Percentiles rank a stretch among this genome's conserved stretches.
These are phyloP conservation scores for Phytophthora idaei DNA, from an alignment of 352 stramenopile genomes.

Conservation along the genomic window DNA sequence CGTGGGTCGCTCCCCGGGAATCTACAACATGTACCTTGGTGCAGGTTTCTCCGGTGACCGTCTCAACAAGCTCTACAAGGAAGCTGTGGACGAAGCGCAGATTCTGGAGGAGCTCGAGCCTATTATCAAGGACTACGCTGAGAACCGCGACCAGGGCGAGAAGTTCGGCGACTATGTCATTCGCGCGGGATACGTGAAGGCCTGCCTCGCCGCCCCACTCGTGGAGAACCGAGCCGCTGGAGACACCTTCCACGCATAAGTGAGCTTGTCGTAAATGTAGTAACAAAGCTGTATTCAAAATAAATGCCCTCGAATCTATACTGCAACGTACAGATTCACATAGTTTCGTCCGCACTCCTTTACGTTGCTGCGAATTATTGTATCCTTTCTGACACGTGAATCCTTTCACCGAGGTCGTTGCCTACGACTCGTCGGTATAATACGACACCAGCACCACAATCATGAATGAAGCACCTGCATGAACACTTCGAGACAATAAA, in stretches of 20 bases:
- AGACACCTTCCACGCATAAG: conserved; percentile 69
- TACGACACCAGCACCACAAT: no score
- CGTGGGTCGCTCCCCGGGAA: conserved; percentile 95
- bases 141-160: conserved; percentile 65
- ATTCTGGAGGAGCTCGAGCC: conserved; percentile 74
- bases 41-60: conserved; percentile 78
- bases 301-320: conserved; percentile 2
- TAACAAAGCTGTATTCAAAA: conserved; percentile 17
- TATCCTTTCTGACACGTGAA: no score
- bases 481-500: no score
- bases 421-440: no score
- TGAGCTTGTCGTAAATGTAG: conserved; percentile 17
- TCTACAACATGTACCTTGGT: conserved; percentile 97
- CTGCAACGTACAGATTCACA: no score
- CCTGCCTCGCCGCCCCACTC: conserved; percentile 63
- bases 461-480: no score
- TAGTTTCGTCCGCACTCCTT: no score
- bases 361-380: no score
- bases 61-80: conserved; percentile 87
- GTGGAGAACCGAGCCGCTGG: conserved; percentile 66
- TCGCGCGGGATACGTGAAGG: conserved; percentile 71
- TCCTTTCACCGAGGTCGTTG: no score
- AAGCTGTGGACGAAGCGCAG: conserved; percentile 76
- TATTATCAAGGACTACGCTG: conserved; percentile 82
- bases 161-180: conserved; percentile 89